Conservation (phyloP, 495 filamentous ascomycete genomes). For the Lichina pygmaea region DNA sequence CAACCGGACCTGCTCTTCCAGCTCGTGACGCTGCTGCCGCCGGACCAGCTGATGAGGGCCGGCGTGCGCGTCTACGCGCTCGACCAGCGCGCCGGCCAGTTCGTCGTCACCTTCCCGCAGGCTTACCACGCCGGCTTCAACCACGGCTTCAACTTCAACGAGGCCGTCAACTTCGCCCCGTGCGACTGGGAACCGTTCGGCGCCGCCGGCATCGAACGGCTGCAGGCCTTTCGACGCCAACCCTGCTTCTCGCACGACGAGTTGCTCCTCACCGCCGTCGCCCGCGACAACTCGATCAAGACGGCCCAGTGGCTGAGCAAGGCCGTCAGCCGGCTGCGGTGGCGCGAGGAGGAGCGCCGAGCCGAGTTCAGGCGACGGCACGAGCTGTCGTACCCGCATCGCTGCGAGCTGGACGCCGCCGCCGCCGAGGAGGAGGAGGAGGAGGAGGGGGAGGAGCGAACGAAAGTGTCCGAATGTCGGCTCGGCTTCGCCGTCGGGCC, state of each 20-base stretch:
- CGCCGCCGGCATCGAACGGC: constrained; percentile 56
- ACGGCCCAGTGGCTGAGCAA: constrained; percentile 88
- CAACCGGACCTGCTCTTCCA: constrained; percentile 95
- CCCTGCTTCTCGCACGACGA: constrained; percentile 97
- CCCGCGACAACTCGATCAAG: constrained; percentile 56
- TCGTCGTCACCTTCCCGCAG: constrained; percentile 85
- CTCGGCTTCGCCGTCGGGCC: too few relatives aligned
- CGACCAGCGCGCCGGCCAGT: constrained; percentile 85
- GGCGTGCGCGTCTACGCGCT: constrained; percentile 80
- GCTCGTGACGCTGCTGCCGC: constrained; percentile 77
- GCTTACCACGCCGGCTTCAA: constrained; percentile 88
- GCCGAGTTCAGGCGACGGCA: constrained; percentile 39
- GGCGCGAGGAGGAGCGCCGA: constrained; percentile 42
- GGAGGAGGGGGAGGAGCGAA: constrained; percentile 25
- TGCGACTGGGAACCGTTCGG: constrained; percentile 92
- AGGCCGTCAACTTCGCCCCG: constrained; percentile 95
- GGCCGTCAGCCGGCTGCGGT: constrained; percentile 48
- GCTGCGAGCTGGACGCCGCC: constrained; percentile 13
- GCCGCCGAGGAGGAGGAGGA: constrained; percentile 5
- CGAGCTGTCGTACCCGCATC: constrained; percentile 21
- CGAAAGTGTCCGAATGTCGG: too few relatives aligned
- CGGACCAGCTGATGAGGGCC: constrained; percentile 82
- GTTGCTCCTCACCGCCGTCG: constrained; percentile 66
- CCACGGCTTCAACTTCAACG: constrained; percentile 92
- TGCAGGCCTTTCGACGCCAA: constrained; percentile 70